Conservation (phyloP, 2,329 filamentous ascomycete species). For the Penicillium sp. region DNA sequence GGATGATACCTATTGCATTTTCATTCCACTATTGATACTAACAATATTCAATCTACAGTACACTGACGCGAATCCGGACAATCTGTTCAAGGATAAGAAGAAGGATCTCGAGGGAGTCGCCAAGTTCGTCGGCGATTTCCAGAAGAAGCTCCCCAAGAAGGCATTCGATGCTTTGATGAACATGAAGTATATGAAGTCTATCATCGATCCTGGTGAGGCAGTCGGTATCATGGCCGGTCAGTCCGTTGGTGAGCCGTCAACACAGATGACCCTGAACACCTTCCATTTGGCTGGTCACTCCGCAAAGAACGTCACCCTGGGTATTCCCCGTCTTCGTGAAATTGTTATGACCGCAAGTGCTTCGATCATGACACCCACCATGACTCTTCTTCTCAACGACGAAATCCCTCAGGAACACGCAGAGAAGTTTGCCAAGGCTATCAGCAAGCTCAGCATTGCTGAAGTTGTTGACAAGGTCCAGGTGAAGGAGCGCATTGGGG, state of each 20-base stretch:
- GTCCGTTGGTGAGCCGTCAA: conserved; percentile 94
- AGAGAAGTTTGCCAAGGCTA: conserved; percentile 84
- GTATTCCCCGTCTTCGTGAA: conserved; percentile 95
- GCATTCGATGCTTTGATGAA: conserved; percentile 82
- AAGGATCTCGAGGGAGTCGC: conserved; percentile 30
- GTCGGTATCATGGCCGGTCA: conserved; percentile 96
- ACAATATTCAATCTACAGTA: conserved; percentile 52
- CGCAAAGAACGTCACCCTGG: conserved; percentile 96
- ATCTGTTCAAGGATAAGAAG: conserved; percentile 61
- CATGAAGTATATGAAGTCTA: conserved; percentile 87
- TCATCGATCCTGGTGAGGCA: conserved; percentile 93
- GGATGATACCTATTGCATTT: conserved; percentile 4
- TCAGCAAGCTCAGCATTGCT: conserved; percentile 80
- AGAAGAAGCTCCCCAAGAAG: conserved; percentile 60
- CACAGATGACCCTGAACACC: conserved; percentile 98
- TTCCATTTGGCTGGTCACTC: conserved; percentile 99
- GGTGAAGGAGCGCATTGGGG: conserved; percentile 76
- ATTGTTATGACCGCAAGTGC: conserved; percentile 96
- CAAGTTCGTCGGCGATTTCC: conserved; percentile 39
- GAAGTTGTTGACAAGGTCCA: conserved; percentile 79
- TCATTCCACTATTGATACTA: conserved; percentile 14
- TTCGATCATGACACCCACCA: conserved; percentile 78
- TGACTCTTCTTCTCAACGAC: conserved; percentile 71
- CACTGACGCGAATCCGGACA: conserved; percentile 70
- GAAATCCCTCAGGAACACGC: conserved; percentile 69